Conservation (phyloP, 1,284 basidiomycete genomes). For the Paramarasmius palmivorus region DNA sequence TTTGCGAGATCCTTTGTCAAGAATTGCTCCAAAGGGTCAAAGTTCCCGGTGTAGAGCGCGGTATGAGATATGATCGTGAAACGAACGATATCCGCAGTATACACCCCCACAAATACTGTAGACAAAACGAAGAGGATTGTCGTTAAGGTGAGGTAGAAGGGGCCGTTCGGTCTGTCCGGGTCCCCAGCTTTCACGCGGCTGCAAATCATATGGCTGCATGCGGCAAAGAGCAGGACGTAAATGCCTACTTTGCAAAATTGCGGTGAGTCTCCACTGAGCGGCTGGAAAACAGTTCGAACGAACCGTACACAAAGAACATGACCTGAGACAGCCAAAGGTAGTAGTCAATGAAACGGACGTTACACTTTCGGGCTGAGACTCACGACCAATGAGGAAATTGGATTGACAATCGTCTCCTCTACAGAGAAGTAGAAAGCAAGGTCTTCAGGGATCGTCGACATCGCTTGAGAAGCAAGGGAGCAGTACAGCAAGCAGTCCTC, state of each 20-base stretch:
- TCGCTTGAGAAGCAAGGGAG: no score
- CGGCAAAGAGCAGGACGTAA: slow-evolving; percentile 2
- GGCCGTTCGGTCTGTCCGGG: background rate
- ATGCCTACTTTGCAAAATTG: background rate
- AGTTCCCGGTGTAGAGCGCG: background rate
- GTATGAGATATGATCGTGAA: background rate
- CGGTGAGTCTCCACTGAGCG: no score
- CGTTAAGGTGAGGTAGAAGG: background rate
- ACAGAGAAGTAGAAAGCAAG: no score
- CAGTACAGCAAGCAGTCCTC: no score
- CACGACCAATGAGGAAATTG: no score
- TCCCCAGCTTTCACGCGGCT: background rate
- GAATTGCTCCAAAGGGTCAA: no score
- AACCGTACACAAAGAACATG: slow-evolving; percentile 2
- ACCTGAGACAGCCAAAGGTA: no score
- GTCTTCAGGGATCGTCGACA: no score
- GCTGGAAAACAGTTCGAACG: background rate
- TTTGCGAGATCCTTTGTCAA: no score
- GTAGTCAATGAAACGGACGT: no score
- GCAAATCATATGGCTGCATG: background rate
- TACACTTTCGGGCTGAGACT: no score
- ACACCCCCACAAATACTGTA: background rate
- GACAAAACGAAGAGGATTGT: background rate
- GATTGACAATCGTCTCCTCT: no score
- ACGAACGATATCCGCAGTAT: background rate